These are phyloP conservation scores for Cunninghamia lanceolata DNA, from an alignment of 75 land plant genomes.

Conservation along the genomic window DNA sequence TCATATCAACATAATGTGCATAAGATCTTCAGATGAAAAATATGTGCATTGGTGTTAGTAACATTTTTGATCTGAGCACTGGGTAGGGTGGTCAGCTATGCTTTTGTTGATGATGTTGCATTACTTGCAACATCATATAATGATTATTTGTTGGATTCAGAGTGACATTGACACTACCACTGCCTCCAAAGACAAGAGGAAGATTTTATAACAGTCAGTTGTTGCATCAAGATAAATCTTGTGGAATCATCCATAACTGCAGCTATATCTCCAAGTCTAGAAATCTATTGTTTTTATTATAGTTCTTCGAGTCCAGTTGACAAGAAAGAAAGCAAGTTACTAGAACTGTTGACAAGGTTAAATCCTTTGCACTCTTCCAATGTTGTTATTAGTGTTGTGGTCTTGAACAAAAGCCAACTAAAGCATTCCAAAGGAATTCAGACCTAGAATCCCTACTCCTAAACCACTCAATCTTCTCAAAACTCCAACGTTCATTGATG, in stretches of 20 bases:
- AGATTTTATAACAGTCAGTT: constrained; percentile 15
- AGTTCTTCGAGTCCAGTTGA: constrained; percentile 33
- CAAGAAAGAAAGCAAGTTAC: constrained; percentile 30
- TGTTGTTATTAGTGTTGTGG: background rate
- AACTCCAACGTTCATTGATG: too few species aligned
- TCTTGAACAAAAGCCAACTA: too few species aligned
- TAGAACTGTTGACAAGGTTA: constrained; percentile 19
- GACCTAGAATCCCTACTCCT: too few species aligned
- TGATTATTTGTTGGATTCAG: constrained; percentile 10
- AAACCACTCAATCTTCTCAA: too few species aligned
- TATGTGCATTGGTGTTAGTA: too few species aligned
- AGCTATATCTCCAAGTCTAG: constrained; percentile 13
- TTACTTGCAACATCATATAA: constrained; percentile 20
- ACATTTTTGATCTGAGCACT: background rate
- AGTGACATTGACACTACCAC: background rate
- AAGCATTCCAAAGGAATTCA: too few species aligned
- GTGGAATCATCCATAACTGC: constrained; percentile 10
- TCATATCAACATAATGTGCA: too few species aligned
- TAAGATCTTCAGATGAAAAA: too few species aligned
- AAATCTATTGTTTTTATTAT: constrained; percentile 21
- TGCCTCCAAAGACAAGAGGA: background rate
- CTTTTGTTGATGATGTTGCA: constrained; percentile 19
- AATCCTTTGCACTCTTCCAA: constrained; percentile 17
- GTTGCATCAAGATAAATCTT: constrained; percentile 7
- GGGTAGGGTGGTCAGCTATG: constrained; percentile 11